Base-by-base conservation (phyloP, 805 yeast genomes). In the Pichia deserticola region DNA sequence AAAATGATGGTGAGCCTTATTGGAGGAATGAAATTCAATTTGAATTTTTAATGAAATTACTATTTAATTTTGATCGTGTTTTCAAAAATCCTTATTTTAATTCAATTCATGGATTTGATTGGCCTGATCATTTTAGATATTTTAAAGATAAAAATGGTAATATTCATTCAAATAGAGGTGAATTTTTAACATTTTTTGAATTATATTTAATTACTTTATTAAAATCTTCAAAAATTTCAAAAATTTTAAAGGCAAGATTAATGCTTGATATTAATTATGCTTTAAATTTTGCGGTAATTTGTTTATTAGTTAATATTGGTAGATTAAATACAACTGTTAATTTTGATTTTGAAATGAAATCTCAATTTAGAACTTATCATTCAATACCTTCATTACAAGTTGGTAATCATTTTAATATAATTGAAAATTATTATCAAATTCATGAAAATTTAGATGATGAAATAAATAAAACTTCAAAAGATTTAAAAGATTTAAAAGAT, bases 321-420 rank as follows among this genome's bases (percentile, higher is more conserved):
- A 74, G 97, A 54, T 81, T 92, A 81, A 92, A 92, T 70, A 92
- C 99, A 2, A 92, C 98, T 3, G 83, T 92, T 47, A 92, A 92
- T 67, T 86, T 92, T 62, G 96, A 89, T 50, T 88, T 95, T 27
- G 97, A 89, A 61, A 92, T 92, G 98, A 84, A 89, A 58, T 88
- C 96, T 0, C 92, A 89, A 56, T 74, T 92, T 54, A 75, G 99
- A 60, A 90, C 97, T 0, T 92, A 86, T 63, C 97, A 92, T 67
- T 86, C 96, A 11, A 88, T 92, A 35, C 99, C 99, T 0, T 81
- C 89, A 10, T 71, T 92, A 40, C 97, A 92, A 63, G 81, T 84
- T 3, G 79, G 78, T 51, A 75, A 84, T 15, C 77, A 73, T 47
- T 60, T 67, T 8, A 49, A 54, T 20, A 56, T 60, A 12, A 57